Base-by-base conservation (phyloP, 345 rosid species). In the Turnera subulata region DNA sequence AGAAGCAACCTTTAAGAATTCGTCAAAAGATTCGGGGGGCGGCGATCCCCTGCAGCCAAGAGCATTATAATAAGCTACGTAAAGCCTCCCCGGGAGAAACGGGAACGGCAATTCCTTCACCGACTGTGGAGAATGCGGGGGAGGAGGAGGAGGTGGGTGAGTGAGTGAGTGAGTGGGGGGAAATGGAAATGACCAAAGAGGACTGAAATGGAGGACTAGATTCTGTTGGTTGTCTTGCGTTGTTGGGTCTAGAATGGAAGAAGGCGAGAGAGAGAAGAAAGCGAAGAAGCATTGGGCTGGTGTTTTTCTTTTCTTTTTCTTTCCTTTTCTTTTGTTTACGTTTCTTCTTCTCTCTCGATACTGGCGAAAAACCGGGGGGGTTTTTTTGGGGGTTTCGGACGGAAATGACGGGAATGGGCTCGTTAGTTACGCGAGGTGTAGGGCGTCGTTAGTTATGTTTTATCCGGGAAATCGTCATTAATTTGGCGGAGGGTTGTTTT, bases 171-270 rank as follows among this genome's bases (percentile, higher is more conserved):
- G 39, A 49, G 32, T 7, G 15, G 9, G 14, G 25, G 22, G n/a
- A n/a, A n/a, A 5, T 45, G 22, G 46, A 48, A 37, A 59, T 20
- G 50, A 19, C 40, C 7, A 21, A 22, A 37, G 24, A 49, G 55
- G 18, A 59, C 11, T 6, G 62, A 19, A 14, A 20, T 49, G 13
- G 22, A 19, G 40, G 16, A 16, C 4, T 15, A 29, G 13, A 32
- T 29, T 42, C 25, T 46, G 15, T 46, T 6, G 10, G 26, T 19
- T 15, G 17, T 17, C 13, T 18, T 2, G n/a, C n/a, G n/a, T n/a
- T n/a, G 11, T 26, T n/a, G 49, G 29, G 66, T 52, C 23, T 16
- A 63, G 59, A 63, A 54, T 53, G 59, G 53, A 54, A 53, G 49
- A 53, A 35, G 13, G 39, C 4, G 39, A 19, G 48, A 47, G 33